Base-by-base conservation (phyloP, 805 yeast species). In the Metschnikowia peoriensis region DNA sequence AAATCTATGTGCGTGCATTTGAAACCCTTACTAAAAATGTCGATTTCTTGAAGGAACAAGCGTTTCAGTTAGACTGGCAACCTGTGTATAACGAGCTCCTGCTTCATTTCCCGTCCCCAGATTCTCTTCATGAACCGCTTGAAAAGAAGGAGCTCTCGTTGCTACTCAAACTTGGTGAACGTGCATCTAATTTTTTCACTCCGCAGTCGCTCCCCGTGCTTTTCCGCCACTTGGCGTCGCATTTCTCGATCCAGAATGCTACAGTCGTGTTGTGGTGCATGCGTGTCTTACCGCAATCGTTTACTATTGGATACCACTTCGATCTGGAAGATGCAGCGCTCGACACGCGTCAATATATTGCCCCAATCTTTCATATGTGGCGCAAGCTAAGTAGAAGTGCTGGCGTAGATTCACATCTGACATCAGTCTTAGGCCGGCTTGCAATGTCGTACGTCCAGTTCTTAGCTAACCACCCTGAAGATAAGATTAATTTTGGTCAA, bases 331-430 rank as follows among this genome's bases (percentile, higher is more conserved):
- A 57, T 11, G 58, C 67, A 1, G 43, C 38, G 6, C 53, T 66
- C 8, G 81, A 77, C 53, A 77, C 81, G 3, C 72, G 81, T 29
- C 79, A 83, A 55, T 83, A 85, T 58, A 64, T 89, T 29, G 84
- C 92, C 0, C 69, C 89, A 1, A 64, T 89, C 7, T 88, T 89
- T 58, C 83, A 88, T 54, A 69, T 88, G 42, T 90, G 97, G 96
- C 64, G 80, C 2, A 74, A 83, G 54, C 68, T 82, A 41, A 68
- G 78, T 59, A 68, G 75, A 53, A 66, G 75, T 58, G 64, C 77
- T 39, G 75, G 81, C 15, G 70, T 82, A 35, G 96, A 89, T 58
- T 74, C 84, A 8, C 86, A 84, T 58, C 59, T 89, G 51, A 76
- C 89, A 10, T 82, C 85, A 14, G 70, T 88, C 15, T 66, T 89